Conservation (phyloP, 129 eudicot genomes). For the Flaveria trinervia region DNA sequence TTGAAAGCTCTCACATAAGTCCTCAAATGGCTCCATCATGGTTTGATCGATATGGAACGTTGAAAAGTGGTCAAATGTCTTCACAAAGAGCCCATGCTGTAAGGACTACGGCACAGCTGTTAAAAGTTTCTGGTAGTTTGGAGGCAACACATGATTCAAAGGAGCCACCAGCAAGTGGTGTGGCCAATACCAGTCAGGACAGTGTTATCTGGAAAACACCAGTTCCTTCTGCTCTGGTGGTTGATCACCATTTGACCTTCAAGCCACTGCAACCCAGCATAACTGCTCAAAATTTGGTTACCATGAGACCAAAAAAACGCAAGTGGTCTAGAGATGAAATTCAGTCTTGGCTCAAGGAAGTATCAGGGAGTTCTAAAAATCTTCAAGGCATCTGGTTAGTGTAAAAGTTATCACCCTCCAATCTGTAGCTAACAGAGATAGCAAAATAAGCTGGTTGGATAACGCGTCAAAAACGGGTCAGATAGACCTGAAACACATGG, state of each 20-base stretch:
- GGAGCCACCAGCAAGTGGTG: conserved; percentile 38
- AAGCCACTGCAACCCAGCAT: conserved; percentile 33
- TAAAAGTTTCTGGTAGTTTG: conserved; percentile 39
- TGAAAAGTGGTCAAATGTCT: conserved; percentile 58
- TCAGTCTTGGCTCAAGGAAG: conserved; percentile 68
- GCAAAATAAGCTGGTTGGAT: not conserved
- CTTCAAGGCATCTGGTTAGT: conserved; percentile 58
- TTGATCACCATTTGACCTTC: conserved; percentile 35
- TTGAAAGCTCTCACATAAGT: conserved; percentile 50
- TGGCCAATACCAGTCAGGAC: conserved; percentile 39
- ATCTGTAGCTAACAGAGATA: not conserved
- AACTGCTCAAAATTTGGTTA: conserved; percentile 35
- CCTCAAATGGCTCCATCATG: conserved; percentile 91
- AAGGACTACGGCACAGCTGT: conserved; percentile 49
- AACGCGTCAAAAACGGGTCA: not conserved
- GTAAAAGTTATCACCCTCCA: not conserved
- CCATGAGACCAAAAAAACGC: conserved; percentile 54
- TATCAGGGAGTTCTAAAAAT: conserved; percentile 41
- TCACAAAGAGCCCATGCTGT: conserved; percentile 36
- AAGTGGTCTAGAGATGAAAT: conserved; percentile 46
- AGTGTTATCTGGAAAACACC: conserved; percentile 34
- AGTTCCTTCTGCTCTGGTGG: conserved; percentile 25
- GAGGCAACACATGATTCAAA: conserved; percentile 35
- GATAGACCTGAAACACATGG: not conserved
- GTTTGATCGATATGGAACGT: conserved; percentile 72